A percentile compares a stretch with the other conserved stretches of the same genome.
Conservation (phyloP, 306 rosid genomes). For the Prunus salicina region DNA sequence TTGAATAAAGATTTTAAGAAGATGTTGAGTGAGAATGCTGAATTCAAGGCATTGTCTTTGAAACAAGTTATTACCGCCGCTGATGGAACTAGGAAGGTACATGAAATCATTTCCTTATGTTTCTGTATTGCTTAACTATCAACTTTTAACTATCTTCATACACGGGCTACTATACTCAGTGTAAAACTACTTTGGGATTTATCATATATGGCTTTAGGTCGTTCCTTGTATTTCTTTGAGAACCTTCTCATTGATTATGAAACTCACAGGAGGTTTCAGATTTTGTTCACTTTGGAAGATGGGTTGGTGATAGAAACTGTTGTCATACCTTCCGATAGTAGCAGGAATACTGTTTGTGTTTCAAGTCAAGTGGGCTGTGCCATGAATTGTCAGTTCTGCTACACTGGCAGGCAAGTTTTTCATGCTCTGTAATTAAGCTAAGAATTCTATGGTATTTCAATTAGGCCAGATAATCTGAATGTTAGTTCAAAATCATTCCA, state of each 20-base stretch:
- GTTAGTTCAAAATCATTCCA: conserved; percentile 11
- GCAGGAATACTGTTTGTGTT: conserved; percentile 90
- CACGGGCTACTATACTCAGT: background rate
- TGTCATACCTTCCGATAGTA: conserved; percentile 74
- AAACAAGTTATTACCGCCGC: conserved; percentile 59
- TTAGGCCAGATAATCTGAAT: background rate
- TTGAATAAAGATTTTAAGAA: conserved; percentile 83
- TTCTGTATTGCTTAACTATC: background rate
- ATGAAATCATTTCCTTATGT: conserved; percentile 29
- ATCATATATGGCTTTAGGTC: conserved; percentile 1
- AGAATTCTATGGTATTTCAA: background rate
- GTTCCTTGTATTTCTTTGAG: conserved; percentile 27
- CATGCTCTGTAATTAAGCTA: conserved; percentile 12
- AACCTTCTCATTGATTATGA: conserved; percentile 59
- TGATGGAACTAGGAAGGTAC: conserved; percentile 92
- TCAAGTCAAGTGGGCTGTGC: conserved; percentile 99
- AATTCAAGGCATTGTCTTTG: conserved; percentile 59
- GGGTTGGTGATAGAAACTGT: conserved; percentile 81
- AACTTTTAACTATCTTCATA: background rate
- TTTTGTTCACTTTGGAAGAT: conserved; percentile 79
- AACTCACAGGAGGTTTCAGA: conserved; percentile 89
- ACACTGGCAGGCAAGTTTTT: conserved; percentile 74
- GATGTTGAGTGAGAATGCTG: conserved; percentile 76
- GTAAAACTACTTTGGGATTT: background rate
- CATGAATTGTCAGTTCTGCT: conserved; percentile 95